phyloP scores from a whole-genome alignment of 306 rosid species.

The Cucumis hystrix region DNA sequence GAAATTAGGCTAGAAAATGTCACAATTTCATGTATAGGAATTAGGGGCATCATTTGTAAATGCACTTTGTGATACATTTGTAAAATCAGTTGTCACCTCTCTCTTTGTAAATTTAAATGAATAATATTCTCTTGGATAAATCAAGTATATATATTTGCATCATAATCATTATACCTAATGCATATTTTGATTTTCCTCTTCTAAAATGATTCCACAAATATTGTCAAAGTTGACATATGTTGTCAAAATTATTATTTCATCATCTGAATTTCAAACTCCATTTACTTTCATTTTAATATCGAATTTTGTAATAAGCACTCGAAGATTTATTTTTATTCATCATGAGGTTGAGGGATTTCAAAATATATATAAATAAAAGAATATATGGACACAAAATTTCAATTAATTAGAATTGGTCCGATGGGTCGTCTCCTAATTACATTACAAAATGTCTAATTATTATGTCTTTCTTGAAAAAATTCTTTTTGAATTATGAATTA shows the following conservation, averaged over 20 bases:
- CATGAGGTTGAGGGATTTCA: too few relatives aligned
- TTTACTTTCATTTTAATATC: too few relatives aligned
- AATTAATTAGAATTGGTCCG: too few relatives aligned
- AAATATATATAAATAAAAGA: too few relatives aligned
- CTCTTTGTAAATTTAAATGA: not conserved
- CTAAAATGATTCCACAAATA: not conserved
- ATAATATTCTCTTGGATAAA: not conserved
- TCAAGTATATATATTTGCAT: not conserved
- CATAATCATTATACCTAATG: not conserved
- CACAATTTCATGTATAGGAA: not conserved
- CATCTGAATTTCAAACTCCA: not conserved
- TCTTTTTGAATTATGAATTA: too few relatives aligned
- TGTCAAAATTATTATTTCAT: not conserved
- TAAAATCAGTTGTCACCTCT: constrained; percentile 3
- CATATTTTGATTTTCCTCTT: not conserved
- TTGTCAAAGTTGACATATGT: not conserved
- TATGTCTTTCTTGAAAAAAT: too few relatives aligned
- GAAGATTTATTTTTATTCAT: too few relatives aligned
- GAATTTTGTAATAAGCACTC: too few relatives aligned
- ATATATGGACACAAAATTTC: too few relatives aligned
- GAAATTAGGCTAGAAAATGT: not conserved
- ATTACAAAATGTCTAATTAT: too few relatives aligned
- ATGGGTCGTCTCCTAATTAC: too few relatives aligned
- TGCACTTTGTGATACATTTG: not conserved
- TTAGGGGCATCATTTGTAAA: not conserved